Conservation (phyloP, 148 eudicot species). For the Silene conica region DNA sequence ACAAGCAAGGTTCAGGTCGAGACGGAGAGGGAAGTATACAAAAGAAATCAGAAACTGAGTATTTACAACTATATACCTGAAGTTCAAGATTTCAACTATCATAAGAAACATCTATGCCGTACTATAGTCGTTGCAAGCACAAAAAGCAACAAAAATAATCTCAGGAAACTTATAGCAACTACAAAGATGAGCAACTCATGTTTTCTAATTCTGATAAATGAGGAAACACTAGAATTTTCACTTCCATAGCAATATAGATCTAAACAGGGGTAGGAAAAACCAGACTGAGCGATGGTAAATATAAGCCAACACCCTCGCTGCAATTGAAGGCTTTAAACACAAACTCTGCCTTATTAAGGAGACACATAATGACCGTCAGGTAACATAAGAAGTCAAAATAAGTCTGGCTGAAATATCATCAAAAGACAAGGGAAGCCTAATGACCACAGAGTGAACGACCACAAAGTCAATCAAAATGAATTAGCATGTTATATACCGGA, state of each 20-base stretch:
- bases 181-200: not conserved
- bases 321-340: not conserved
- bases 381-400: not conserved
- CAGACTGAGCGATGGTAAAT: too few relatives aligned
- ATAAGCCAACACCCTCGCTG: not conserved
- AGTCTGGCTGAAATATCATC: not conserved
- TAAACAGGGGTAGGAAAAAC: not conserved
- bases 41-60: not conserved
- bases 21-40: not conserved
- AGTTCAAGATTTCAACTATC: conserved; percentile 78
- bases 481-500: not conserved
- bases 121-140: conserved; percentile 61
- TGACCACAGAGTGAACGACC: not conserved
- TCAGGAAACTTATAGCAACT: not conserved
- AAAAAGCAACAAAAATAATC: conserved; percentile 13
- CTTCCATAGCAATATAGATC: too few relatives aligned
- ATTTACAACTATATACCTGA: conserved; percentile 46
- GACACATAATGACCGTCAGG: not conserved
- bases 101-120: conserved; percentile 72
- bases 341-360: conserved; percentile 1
- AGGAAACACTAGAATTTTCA: too few relatives aligned
- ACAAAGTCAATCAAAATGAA: not conserved
- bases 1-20: conserved; percentile 12
- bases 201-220: too few relatives aligned
- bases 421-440: not conserved